Conservation (phyloP, 2,329 filamentous ascomycete species). For the Calcarisporium arbuscula region DNA sequence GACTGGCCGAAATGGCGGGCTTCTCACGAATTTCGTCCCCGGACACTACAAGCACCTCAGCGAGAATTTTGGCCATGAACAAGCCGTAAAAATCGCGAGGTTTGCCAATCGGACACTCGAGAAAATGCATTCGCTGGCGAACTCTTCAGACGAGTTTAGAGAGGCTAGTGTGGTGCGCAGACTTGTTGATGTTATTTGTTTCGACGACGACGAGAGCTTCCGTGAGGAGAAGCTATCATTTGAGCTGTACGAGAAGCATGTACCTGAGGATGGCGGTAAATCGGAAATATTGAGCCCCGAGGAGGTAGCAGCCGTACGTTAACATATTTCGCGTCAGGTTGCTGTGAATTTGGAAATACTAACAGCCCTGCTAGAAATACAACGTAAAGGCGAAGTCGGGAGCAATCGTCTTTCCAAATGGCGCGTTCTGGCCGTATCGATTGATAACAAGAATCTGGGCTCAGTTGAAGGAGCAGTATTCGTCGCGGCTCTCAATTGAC, state of each 20-base stretch:
- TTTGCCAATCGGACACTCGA: too few relatives aligned
- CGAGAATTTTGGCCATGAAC: constrained; percentile 21
- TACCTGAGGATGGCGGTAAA: too few relatives aligned
- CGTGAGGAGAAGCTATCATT: too few relatives aligned
- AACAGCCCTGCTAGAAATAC: constrained; percentile 32
- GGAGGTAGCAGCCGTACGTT: too few relatives aligned
- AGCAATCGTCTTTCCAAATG: too few relatives aligned
- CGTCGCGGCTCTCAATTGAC: constrained; percentile 28
- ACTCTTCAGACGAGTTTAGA: constrained; percentile 31
- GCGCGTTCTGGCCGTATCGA: constrained; percentile 45
- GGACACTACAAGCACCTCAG: constrained; percentile 31
- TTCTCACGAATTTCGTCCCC: constrained; percentile 40
- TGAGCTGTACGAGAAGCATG: too few relatives aligned
- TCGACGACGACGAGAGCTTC: too few relatives aligned
- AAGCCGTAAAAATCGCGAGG: constrained; percentile 33
- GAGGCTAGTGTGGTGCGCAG: constrained; percentile 29
- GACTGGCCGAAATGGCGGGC: constrained; percentile 47
- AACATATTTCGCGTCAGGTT: too few relatives aligned
- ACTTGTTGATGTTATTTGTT: constrained; percentile 1
- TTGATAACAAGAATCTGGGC: constrained; percentile 41
- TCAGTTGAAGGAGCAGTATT: constrained; percentile 28
- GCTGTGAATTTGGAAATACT: constrained; percentile 24
- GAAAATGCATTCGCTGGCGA: too few relatives aligned
- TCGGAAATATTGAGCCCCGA: too few relatives aligned
- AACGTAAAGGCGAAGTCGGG: constrained; percentile 39